Evolutionary conservation across 2,329 filamentous ascomycete species (phyloP), one percentile per base, ranked within the genome.

Genomic region (Fusarium robinianum): DNA sequence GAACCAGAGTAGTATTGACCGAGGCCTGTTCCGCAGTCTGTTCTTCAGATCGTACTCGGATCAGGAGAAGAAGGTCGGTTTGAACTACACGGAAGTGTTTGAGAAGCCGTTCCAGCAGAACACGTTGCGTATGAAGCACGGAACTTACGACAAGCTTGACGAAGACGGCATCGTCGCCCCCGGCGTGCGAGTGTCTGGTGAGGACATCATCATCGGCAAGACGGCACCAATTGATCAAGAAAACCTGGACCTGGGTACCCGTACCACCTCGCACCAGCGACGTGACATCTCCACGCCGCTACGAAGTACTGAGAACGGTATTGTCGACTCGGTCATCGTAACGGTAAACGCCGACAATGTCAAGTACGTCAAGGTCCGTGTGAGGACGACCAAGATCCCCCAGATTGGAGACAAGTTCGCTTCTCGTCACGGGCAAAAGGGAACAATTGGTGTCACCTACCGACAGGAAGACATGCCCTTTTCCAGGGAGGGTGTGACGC

Each of bases 401-500:
- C 95, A 99, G 71, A 97, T 99, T 68, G 94, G 94, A 63, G 94
- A 99, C 75, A 99, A 99, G 71, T 99, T 99, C 68, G 95, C 94
- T 6, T 99, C 95, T 61, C 90, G 94, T 72, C 95, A 99, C 81
- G 94, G 94, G 65, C 94, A 99, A 65, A 99, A 99, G 73, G 94
- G 94, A 74, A 99, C 94, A 1, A 96, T 99, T 65, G 95, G 95
- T 83, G 92, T 99, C 56, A 97, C 94, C 2, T 99, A 95, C 71
- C 84, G 92, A 35, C 89, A 95, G 61, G 94, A 99, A 70, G 95
- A 99, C 65, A 99, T 99, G 95, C 95, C 95, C 0, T 99, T 99
- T 70, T 94, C 90, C 3, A 78, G 84, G 24, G 90, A 97, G 67
- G 94, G 95, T 61, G 81, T 99, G 39, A 87, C 87, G 0, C 94